These are phyloP conservation scores for Septoria petroselini DNA, from an alignment of 2,329 filamentous ascomycete genomes.

Conservation along the genomic window DNA sequence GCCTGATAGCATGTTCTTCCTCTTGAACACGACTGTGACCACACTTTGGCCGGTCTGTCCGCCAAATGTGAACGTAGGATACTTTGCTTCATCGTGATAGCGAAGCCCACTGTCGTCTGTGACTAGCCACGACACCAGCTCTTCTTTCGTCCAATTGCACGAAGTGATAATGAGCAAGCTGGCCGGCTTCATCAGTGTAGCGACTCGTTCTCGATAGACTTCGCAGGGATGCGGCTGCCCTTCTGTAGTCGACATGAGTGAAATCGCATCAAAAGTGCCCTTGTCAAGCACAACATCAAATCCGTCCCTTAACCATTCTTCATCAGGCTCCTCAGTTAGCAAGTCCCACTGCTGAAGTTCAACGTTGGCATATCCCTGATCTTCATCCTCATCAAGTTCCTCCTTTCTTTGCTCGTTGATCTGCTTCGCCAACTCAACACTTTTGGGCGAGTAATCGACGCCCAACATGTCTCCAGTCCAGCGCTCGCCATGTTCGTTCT, in stretches of 20 bases:
- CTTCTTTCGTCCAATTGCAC: slow-evolving; percentile 96
- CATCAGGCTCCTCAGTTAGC: slow-evolving; percentile 41
- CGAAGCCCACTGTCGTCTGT: slow-evolving; percentile 50
- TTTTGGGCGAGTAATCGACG: slow-evolving; percentile 79
- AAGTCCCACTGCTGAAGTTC: slow-evolving; percentile 55
- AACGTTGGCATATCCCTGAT: slow-evolving; percentile 34
- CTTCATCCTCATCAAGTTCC: slow-evolving; percentile 9
- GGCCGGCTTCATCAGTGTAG: slow-evolving; percentile 64
- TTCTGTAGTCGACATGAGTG: slow-evolving; percentile 48
- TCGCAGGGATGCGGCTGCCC: slow-evolving; percentile 54
- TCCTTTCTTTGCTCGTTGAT: slow-evolving; percentile 45
- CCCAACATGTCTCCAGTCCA: slow-evolving; percentile 73
- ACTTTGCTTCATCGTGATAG: slow-evolving; percentile 68
- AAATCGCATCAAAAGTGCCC: slow-evolving; percentile 95
- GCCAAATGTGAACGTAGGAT: slow-evolving; percentile 84
- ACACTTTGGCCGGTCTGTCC: slow-evolving; percentile 86
- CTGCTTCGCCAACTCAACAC: slow-evolving; percentile 68
- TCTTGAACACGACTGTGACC: slow-evolving; percentile 75
- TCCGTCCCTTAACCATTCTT: slow-evolving; percentile 59
- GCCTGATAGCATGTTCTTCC: slow-evolving; percentile 2
- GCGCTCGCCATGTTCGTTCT: slow-evolving; percentile 38
- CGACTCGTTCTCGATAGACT: slow-evolving; percentile 67
- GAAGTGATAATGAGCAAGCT: slow-evolving; percentile 84
- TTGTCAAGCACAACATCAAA: slow-evolving; percentile 97
- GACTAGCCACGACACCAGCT: slow-evolving; percentile 77